Evolutionary conservation across 2,329 filamentous ascomycete genomes (phyloP).

Genomic region (Teratosphaeriaceae sp.): DNA sequence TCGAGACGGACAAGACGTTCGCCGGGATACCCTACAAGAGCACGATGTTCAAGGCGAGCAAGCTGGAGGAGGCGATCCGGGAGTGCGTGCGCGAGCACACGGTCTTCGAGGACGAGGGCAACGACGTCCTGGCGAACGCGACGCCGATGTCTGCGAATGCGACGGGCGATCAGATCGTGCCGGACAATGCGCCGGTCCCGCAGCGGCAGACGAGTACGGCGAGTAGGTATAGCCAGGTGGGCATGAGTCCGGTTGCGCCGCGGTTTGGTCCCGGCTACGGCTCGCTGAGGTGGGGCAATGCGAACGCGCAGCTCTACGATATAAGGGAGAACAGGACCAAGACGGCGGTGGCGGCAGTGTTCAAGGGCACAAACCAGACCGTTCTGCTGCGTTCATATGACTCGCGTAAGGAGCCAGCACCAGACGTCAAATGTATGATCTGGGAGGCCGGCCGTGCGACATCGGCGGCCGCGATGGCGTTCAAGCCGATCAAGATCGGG

Average conservation of each 20-base stretch:
- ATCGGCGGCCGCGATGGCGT: slow-evolving; percentile 80
- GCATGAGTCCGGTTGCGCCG: slow-evolving; percentile 53
- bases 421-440: slow-evolving; percentile 89
- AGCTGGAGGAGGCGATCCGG: slow-evolving; percentile 86
- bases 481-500: slow-evolving; percentile 91
- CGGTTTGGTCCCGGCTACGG: slow-evolving; percentile 44
- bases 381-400: slow-evolving; percentile 83
- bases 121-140: slow-evolving; percentile 54
- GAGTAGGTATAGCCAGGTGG: slow-evolving; percentile 76
- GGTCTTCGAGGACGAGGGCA: slow-evolving; percentile 71
- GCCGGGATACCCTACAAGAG: slow-evolving; percentile 90
- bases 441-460: slow-evolving; percentile 98
- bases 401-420: slow-evolving; percentile 81
- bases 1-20: slow-evolving; percentile 97
- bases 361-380: slow-evolving; percentile 71
- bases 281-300: slow-evolving; percentile 63
- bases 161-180: slow-evolving; percentile 28
- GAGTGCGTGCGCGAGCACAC: slow-evolving; percentile 68
- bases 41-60: slow-evolving; percentile 94
- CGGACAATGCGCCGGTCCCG: slow-evolving; percentile 22
- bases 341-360: slow-evolving; percentile 84
- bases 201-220: slow-evolving; percentile 69
- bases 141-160: slow-evolving; percentile 42
- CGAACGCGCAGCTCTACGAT: slow-evolving; percentile 84
- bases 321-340: slow-evolving; percentile 62